Evolutionary conservation across 345 rosid genomes (phyloP).

Genomic region (Reutealis trisperma): DNA sequence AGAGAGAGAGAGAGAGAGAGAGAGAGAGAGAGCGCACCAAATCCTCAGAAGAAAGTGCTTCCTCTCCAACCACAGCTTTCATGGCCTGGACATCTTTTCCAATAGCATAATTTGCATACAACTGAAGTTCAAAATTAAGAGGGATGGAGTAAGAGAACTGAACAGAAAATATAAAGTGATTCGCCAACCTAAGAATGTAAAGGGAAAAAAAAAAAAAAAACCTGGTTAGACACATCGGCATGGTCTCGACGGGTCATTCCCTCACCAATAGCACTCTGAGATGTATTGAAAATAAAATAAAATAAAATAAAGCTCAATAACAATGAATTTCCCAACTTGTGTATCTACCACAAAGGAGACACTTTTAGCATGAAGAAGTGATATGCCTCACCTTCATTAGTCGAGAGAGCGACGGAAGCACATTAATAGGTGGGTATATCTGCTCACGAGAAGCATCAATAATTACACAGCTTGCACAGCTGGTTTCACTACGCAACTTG

Average conservation of each 20-base stretch:
- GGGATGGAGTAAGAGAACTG: background rate
- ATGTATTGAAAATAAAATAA: background rate
- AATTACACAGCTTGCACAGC: conserved; percentile 3
- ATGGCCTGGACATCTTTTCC: conserved; percentile 98
- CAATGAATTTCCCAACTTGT: background rate
- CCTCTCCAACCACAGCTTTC: conserved; percentile 99
- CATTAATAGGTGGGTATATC: conserved; percentile 98
- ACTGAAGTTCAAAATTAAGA: conserved; percentile 38
- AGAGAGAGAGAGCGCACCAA: conserved; percentile 50
- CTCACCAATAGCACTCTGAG: conserved; percentile 97
- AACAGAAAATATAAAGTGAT: background rate
- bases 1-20: background rate
- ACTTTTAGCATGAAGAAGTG: background rate
- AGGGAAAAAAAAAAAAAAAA: conserved; percentile 11
- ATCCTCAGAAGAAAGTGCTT: conserved; percentile 97
- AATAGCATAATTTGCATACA: conserved; percentile 94
- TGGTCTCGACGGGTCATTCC: conserved; percentile 97
- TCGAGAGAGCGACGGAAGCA: conserved; percentile 95
- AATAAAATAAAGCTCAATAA: background rate
- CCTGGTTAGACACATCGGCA: conserved; percentile 95
- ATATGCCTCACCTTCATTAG: conserved; percentile 76
- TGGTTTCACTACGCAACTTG: background rate
- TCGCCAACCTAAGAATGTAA: background rate
- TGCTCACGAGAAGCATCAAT: conserved; percentile 33
- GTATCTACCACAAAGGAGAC: conserved; percentile 7